Conservation (phyloP, 2,329 filamentous ascomycete species). For the Xylariaceae sp. region DNA sequence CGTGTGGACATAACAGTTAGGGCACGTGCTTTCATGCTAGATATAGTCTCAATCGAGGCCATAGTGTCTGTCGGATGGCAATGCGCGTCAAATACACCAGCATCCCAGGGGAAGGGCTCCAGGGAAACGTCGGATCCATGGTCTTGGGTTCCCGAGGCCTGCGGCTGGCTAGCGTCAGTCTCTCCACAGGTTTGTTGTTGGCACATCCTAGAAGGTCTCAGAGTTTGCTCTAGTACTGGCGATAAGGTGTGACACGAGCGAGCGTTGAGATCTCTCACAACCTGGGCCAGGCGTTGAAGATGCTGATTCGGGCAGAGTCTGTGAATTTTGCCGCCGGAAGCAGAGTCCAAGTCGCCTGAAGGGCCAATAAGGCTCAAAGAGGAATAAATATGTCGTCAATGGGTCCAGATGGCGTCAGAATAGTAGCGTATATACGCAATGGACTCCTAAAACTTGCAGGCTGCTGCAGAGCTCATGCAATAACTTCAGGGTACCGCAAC, state of each 20-base stretch:
- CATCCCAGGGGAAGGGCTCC: constrained; percentile 61
- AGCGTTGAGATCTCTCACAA: no score
- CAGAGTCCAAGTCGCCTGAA: not conserved
- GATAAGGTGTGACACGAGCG: no score
- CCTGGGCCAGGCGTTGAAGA: no score
- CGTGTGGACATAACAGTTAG: constrained; percentile 77
- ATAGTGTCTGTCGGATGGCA: constrained; percentile 82
- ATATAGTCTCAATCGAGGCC: constrained; percentile 53
- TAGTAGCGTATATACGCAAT: not conserved
- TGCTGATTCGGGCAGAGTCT: no score
- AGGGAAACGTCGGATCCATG: constrained; percentile 1
- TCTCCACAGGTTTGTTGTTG: constrained; percentile 20
- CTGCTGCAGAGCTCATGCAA: not conserved
- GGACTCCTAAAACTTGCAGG: no score
- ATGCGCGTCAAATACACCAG: constrained; percentile 73
- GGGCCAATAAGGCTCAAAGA: not conserved
- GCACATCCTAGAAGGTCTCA: constrained; percentile 20
- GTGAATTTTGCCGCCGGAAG: no score
- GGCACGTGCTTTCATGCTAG: constrained; percentile 60
- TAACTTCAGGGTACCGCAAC: no score
- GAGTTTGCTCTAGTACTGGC: no score
- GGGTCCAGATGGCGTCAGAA: not conserved
- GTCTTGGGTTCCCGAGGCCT: constrained; percentile 2
- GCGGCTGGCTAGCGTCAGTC: constrained; percentile 6
- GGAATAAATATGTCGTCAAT: not conserved